Conservation (phyloP, 208 protist genomes). For the Tritrichomonas musculus region DNA sequence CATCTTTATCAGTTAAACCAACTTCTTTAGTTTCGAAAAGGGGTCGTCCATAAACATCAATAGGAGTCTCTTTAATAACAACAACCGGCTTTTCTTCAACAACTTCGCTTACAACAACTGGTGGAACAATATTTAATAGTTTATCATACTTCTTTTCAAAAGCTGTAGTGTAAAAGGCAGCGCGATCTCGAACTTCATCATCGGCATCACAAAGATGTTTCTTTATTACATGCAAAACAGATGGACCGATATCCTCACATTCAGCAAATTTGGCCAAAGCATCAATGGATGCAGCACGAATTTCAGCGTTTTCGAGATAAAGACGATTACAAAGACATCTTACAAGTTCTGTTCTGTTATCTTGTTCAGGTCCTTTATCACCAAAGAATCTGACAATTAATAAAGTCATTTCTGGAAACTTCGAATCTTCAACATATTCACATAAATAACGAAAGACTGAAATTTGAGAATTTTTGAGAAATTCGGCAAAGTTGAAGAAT, state of each 20-base stretch:
- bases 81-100: no score
- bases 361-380: background rate
- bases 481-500: background rate
- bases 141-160: background rate
- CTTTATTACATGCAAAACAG: background rate
- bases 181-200: slow-evolving; percentile 11
- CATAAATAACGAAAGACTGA: background rate
- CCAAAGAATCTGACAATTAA: background rate
- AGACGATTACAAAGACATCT: background rate
- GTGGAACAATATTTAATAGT: no score
- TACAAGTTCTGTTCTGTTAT: background rate
- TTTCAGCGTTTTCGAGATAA: background rate
- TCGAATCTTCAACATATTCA: slow-evolving; percentile 5
- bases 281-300: slow-evolving; percentile 2
- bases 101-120: no score
- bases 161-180: background rate
- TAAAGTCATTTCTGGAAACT: background rate
- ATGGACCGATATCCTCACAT: background rate
- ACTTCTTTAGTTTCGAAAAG: no score
- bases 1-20: no score
- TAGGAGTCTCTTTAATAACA: no score
- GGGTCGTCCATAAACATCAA: no score
- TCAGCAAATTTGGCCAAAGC: background rate
- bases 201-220: background rate
- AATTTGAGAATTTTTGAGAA: background rate